Evolutionary conservation across 371 early-diverging fungal species (phyloP).

Genomic region (Basidiobolus meristosporus): DNA sequence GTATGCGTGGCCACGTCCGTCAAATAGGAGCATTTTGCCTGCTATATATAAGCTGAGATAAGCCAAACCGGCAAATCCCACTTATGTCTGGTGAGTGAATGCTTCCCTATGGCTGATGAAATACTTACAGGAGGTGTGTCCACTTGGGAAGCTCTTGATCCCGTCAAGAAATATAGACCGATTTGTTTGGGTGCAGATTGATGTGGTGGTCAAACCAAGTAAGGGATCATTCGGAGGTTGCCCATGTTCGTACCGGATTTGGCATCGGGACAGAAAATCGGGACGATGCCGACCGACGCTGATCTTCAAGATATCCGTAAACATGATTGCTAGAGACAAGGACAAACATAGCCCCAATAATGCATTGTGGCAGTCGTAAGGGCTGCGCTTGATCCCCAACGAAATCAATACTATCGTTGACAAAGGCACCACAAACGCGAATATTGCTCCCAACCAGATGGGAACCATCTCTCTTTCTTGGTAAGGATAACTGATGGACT

Average conservation of each 20-base stretch:
- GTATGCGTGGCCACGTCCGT: slow-evolving; percentile 41
- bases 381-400: not conserved
- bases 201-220: slow-evolving; percentile 25
- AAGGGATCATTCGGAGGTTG: slow-evolving; percentile 18
- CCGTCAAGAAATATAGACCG: slow-evolving; percentile 48
- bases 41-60: slow-evolving; percentile 49
- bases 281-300: slow-evolving; percentile 65
- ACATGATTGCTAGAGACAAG: not conserved
- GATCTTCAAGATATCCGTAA: slow-evolving; percentile 3
- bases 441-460: too few species aligned
- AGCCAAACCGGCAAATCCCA: slow-evolving; percentile 53
- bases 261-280: slow-evolving; percentile 77
- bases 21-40: slow-evolving; percentile 47
- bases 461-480: too few species aligned
- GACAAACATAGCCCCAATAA: not conserved
- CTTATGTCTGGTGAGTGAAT: too few species aligned
- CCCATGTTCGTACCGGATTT: slow-evolving; percentile 9
- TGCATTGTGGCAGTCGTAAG: not conserved
- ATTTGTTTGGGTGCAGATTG: slow-evolving; percentile 34
- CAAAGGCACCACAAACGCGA: not conserved
- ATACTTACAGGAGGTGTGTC: slow-evolving; percentile 54
- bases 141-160: slow-evolving; percentile 82
- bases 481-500: too few species aligned
- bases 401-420: not conserved
- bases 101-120: too few species aligned